Evolutionary conservation across 305 asterid genomes (phyloP).

Genomic region (Nicotiana rustica): DNA sequence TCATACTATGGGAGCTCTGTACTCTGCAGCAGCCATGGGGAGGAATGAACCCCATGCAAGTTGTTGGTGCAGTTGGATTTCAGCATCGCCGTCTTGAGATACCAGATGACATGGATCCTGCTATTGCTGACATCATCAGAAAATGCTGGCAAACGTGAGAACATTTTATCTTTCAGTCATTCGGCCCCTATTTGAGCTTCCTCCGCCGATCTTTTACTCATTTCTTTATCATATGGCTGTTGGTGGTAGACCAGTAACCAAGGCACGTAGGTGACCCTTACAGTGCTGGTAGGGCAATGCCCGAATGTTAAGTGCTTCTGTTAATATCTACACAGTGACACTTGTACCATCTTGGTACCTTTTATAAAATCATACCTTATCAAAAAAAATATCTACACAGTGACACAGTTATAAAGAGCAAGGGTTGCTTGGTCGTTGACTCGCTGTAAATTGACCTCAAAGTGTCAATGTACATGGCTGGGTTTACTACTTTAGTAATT

Average conservation of each 20-base stretch:
- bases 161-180: slow-evolving; percentile 27
- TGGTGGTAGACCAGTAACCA: not conserved
- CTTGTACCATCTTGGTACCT: too few species aligned
- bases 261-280: slow-evolving; percentile 18
- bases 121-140: slow-evolving; percentile 65
- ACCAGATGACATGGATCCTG: slow-evolving; percentile 86
- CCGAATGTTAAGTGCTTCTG: not conserved
- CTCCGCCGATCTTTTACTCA: slow-evolving; percentile 3
- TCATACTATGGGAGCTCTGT: slow-evolving; percentile 95
- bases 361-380: too few species aligned
- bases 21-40: slow-evolving; percentile 97
- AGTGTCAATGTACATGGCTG: not conserved
- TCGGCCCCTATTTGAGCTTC: not conserved
- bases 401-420: not conserved
- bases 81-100: slow-evolving; percentile 97
- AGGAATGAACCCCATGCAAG: slow-evolving; percentile 99
- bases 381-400: not conserved
- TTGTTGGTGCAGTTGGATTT: slow-evolving; percentile 98
- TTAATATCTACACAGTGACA: not conserved
- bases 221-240: slow-evolving; percentile 17
- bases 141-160: slow-evolving; percentile 81
- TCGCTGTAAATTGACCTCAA: not conserved
- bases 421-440: not conserved
- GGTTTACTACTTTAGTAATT: not conserved
- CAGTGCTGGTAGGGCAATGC: not conserved